A percentile compares a stretch with the other conserved stretches of the same genome.
These are phyloP conservation scores for Solanum chilense DNA, from an alignment of 257 asterid genomes.

Conservation along the genomic window DNA sequence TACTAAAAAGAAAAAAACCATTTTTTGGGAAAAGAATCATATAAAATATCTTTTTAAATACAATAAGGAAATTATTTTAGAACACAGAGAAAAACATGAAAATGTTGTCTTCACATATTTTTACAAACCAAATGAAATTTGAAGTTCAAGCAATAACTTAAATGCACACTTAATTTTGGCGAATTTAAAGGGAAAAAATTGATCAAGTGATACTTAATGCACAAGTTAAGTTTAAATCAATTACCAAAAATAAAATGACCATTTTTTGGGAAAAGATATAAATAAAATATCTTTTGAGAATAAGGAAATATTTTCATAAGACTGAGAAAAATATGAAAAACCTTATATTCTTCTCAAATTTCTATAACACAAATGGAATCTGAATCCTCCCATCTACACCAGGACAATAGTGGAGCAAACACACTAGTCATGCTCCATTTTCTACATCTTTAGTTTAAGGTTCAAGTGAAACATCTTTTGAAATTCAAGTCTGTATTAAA, in stretches of 20 bases:
- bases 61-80: no score
- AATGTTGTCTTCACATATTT: no score
- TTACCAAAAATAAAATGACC: background rate
- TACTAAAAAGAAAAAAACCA: no score
- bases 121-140: no score
- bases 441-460: background rate
- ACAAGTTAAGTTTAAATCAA: no score
- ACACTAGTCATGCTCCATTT: background rate
- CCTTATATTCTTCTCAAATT: background rate
- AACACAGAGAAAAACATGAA: no score
- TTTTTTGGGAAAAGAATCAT: no score
- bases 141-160: no score
- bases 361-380: background rate
- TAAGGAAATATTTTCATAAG: background rate
- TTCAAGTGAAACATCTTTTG: background rate
- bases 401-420: background rate
- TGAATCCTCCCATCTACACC: background rate
- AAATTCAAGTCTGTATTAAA: background rate
- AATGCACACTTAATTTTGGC: no score
- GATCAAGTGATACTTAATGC: background rate
- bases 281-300: background rate
- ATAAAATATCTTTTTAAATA: no score
- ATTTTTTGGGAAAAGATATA: no score
- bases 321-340: background rate
- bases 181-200: background rate